These are phyloP conservation scores for Mycena alexandri DNA, from an alignment of 768 basidiomycete species.

Conservation along the genomic window DNA sequence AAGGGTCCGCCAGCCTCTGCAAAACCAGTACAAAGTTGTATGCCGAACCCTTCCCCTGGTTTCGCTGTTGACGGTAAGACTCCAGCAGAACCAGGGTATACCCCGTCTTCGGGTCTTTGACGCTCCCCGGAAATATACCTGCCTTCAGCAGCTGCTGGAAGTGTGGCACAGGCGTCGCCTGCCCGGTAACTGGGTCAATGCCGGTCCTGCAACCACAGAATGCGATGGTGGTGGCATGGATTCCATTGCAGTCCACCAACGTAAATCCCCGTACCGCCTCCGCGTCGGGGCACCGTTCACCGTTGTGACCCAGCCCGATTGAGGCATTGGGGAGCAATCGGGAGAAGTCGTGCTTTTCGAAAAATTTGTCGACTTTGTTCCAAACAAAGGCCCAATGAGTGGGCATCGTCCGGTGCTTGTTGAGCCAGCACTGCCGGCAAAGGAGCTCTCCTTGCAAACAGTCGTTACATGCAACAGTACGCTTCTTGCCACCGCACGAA, in stretches of 20 bases:
- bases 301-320: conserved; percentile 10
- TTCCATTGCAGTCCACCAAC: too few relatives aligned
- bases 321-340: conserved; percentile 8
- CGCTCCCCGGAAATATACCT: conserved; percentile 23
- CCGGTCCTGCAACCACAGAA: conserved; percentile 21
- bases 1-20: too few relatives aligned
- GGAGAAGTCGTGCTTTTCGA: conserved; percentile 17
- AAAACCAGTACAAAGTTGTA: too few relatives aligned
- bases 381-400: conserved; percentile 24
- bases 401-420: conserved; percentile 9
- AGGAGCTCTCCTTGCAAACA: too few relatives aligned
- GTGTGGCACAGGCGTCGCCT: neutral
- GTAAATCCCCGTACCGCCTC: conserved; percentile 5
- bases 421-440: too few relatives aligned
- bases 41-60: too few relatives aligned
- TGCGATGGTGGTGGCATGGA: conserved; percentile 27
- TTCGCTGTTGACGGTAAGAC: too few relatives aligned
- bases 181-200: too few relatives aligned
- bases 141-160: conserved; percentile 18
- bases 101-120: too few relatives aligned
- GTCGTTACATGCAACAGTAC: too few relatives aligned
- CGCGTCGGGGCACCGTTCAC: conserved; percentile 18
- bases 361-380: conserved; percentile 2
- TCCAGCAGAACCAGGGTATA: too few relatives aligned
- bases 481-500: too few relatives aligned